These are phyloP conservation scores for Brasenia schreberi DNA, from an alignment of 164 flowering plant species.

Conservation along the genomic window DNA sequence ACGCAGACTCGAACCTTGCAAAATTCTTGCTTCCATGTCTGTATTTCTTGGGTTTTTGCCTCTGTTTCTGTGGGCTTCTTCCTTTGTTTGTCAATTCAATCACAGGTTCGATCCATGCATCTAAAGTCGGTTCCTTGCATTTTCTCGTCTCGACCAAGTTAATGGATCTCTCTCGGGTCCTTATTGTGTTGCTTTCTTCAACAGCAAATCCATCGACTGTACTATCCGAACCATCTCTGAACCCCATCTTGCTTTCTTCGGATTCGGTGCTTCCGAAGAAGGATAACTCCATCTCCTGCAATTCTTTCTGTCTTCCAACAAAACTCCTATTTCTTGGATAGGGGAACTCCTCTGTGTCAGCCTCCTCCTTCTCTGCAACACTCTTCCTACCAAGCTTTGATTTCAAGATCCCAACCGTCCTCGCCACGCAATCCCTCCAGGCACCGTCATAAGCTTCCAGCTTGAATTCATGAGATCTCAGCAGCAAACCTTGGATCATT, in stretches of 20 bases:
- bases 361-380: constrained; percentile 26
- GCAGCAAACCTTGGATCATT: constrained; percentile 41
- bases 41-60: constrained; percentile 52
- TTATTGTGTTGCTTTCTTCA: constrained; percentile 37
- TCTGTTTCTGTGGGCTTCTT: constrained; percentile 36
- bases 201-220: constrained; percentile 56
- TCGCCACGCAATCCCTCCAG: constrained; percentile 60
- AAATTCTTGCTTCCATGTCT: constrained; percentile 41
- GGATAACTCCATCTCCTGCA: constrained; percentile 52
- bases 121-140: constrained; percentile 52
- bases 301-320: constrained; percentile 75
- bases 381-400: constrained; percentile 71
- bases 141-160: constrained; percentile 46
- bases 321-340: constrained; percentile 55
- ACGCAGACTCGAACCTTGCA: not conserved
- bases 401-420: constrained; percentile 40
- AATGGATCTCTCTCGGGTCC: constrained; percentile 31
- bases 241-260: constrained; percentile 23
- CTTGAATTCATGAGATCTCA: constrained; percentile 51
- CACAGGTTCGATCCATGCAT: constrained; percentile 64
- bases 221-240: constrained; percentile 32
- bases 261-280: constrained; percentile 45
- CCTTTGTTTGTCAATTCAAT: constrained; percentile 20
- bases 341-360: constrained; percentile 42
- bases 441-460: constrained; percentile 56